Evolutionary conservation across 2,329 filamentous ascomycete species (phyloP), one percentile per base, ranked within the genome.

Genomic region (Aspergillus sp.): DNA sequence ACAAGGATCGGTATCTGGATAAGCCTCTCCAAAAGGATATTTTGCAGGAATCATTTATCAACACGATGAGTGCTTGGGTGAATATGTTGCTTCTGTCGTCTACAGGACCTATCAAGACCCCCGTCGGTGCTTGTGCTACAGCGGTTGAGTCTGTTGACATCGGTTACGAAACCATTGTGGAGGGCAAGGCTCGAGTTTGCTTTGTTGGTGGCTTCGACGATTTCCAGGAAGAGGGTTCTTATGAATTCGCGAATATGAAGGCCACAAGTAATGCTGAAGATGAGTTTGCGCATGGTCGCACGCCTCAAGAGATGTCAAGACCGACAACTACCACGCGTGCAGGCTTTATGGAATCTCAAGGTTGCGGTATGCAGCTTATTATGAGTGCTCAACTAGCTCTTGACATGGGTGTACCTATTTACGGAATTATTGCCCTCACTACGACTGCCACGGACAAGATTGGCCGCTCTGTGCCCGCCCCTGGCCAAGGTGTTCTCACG

Each of bases 191-290:
- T 59, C 90, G 93, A 52, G 86, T 99, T 70, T 98, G 93, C 83
- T 89, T 99, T 64, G 96, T 99, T 58, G 95, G 95, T 85, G 95
- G 95, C 66, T 98, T 99, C 71, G 95, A 99, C 80, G 96, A 99
- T 79, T 97, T 99, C 81, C 92, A 96, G 71, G 95, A 99, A 79
- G 95, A 99, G 79, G 96, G 95, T 52, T 99, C 95, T 1, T 99
- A 97, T 72, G 95, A 99, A 77, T 99, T 99, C 75, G 95, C 95
- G 82, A 99, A 99, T 83, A 99, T 99, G 95, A 96, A 96, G 80
- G 95, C 95, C 58, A 99, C 95, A 55, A 97, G 93, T 84, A 99
- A 98, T 72, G 93, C 93, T 24, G 89, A 97, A 60, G 93, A 98
- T 66, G 96, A 99, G 76, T 91, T 99, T 67, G 91, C 88, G 9